phyloP scores from a whole-genome alignment of 1,284 basidiomycete genomes.

The Cryptococcus sp. region DNA sequence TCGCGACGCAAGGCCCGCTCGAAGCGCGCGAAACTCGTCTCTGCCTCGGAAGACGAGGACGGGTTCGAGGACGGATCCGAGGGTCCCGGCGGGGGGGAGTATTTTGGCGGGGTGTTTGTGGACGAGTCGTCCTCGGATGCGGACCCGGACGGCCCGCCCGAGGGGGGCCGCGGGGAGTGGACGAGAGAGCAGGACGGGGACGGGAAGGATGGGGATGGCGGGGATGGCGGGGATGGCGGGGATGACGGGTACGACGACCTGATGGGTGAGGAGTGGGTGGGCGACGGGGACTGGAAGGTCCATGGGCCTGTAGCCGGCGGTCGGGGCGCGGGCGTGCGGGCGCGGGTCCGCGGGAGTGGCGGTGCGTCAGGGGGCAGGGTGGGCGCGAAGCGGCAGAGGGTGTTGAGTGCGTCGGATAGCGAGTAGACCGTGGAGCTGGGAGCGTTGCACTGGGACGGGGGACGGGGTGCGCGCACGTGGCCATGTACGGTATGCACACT shows the following conservation, averaged over 20 bases:
- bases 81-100: no score
- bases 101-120: neutral
- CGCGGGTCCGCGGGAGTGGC: neutral
- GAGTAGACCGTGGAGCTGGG: no score
- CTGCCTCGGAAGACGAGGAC: neutral
- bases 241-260: conserved; percentile 6
- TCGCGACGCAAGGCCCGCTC: no score
- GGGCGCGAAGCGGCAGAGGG: neutral
- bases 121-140: neutral
- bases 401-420: conserved; percentile 8
- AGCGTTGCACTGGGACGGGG: no score
- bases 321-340: neutral
- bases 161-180: no score
- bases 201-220: neutral
- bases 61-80: no score
- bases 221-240: neutral
- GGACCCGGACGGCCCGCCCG: neutral
- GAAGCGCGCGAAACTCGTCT: neutral
- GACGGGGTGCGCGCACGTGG: no score
- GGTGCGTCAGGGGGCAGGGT: neutral
- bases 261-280: neutral
- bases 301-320: neutral
- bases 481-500: no score
- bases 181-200: no score
- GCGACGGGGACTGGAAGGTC: conserved; percentile 3